Percentiles rank a stretch among this genome's conserved stretches.
phyloP scores from a whole-genome alignment of 345 rosid species.

The Salix caprea region DNA sequence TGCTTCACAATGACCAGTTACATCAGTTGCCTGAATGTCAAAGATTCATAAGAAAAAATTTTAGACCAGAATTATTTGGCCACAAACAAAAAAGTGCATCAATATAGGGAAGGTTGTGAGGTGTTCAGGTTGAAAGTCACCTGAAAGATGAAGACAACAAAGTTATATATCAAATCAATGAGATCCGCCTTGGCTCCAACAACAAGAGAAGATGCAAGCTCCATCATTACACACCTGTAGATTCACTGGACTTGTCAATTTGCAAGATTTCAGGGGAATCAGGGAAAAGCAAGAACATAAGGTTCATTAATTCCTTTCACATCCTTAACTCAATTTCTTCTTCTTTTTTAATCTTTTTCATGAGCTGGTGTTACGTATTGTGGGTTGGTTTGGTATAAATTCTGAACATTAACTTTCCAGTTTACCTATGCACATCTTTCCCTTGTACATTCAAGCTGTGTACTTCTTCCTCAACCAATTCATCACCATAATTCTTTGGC shows the following conservation, averaged over 20 bases:
- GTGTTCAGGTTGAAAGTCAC: slow-evolving; percentile 26
- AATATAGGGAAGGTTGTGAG: neutral
- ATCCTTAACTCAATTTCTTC: neutral
- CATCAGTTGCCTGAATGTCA: slow-evolving; percentile 46
- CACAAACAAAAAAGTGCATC: neutral
- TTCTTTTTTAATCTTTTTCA: neutral
- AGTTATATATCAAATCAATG: slow-evolving; percentile 55
- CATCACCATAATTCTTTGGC: slow-evolving; percentile 24
- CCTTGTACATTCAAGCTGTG: slow-evolving; percentile 23
- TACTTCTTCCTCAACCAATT: slow-evolving; percentile 34
- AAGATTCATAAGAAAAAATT: slow-evolving; percentile 11
- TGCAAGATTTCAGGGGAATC: neutral
- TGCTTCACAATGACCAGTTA: slow-evolving; percentile 56
- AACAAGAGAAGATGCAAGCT: slow-evolving; percentile 68
- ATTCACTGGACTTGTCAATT: neutral
- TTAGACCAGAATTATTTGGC: neutral
- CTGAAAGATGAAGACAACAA: slow-evolving; percentile 54
- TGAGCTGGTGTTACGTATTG: neutral
- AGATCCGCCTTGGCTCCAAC: slow-evolving; percentile 72
- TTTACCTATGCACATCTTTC: slow-evolving; percentile 52
- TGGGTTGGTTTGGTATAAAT: neutral
- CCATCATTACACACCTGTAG: slow-evolving; percentile 37
- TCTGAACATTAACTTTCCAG: neutral
- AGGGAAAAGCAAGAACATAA: neutral
- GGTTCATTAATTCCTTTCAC: no score